Base-by-base conservation (phyloP, 345 rosid genomes). In the Citrus australasica region DNA sequence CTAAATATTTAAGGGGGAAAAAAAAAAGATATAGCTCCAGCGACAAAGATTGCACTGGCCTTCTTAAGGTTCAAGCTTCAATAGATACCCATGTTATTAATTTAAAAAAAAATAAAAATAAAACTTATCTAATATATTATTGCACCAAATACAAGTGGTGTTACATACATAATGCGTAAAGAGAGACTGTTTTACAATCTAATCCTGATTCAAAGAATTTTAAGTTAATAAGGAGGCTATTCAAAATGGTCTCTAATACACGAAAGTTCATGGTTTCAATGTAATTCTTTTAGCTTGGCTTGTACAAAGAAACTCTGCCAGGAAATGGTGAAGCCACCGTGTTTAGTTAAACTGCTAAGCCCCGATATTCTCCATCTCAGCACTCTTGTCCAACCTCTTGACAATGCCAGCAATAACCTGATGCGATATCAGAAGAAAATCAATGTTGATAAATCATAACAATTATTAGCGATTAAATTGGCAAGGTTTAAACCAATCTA, bases 361-460 rank as follows among this genome's bases (percentile, higher is more conserved):
- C 76, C 88, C 82, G 11, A 94, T 87, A 71, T 88, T 94, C 82
- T 97, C 95, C 7, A 92, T 80, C 25, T 82, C 92, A 37, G 97
- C 93, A 67, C 84, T 81, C 82, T 73, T 97, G 83, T 94, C 91
- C 86, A 92, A 88, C 84, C 99, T 93, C 92, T 94, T 94, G 83
- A 97, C 86, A 48, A 97, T 97, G 67, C 98, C 99, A 37, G 98
- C 96, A 75, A 97, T 94, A 55, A 97, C 99, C 98, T 94, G 90
- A 55, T 60, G 61, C 74, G 74, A 72, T 33, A 80, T 48, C 38
- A 17, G 66, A 71, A 37, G 22, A n/a, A 69, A 76, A 46, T 78
- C 70, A 14, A 51, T 33, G 48, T 72, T 78, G 71, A 75, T 37
- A 53, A 71, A 28, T 13, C 38, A 19, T 3, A 30, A n/a, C 59